Evolutionary conservation across 345 rosid genomes (phyloP).

Genomic region (Carallia brachiata): DNA sequence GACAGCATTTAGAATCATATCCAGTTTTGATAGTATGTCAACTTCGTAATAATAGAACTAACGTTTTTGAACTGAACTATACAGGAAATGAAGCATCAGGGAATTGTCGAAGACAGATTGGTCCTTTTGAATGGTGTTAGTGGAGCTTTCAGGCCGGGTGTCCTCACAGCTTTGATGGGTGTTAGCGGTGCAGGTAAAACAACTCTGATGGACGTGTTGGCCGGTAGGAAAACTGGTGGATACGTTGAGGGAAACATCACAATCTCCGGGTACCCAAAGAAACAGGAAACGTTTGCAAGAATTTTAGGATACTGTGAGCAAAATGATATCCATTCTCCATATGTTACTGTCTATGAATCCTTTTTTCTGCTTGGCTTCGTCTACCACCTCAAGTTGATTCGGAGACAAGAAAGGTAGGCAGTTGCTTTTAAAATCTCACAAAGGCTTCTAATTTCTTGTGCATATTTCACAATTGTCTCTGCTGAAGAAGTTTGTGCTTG

Average conservation of each 20-base stretch:
- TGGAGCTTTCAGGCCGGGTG: conserved; percentile 83
- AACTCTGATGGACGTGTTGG: conserved; percentile 82
- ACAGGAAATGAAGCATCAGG: conserved; percentile 61
- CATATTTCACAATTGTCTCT: neutral
- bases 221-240: conserved; percentile 86
- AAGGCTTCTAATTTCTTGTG: neutral
- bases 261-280: conserved; percentile 73
- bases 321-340: conserved; percentile 76
- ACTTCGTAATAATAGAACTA: too few species aligned
- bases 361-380: conserved; percentile 76
- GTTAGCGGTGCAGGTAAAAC: conserved; percentile 88
- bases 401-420: conserved; percentile 50
- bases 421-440: neutral
- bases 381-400: conserved; percentile 47
- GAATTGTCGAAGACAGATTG: conserved; percentile 54
- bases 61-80: conserved; percentile 6
- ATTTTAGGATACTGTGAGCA: conserved; percentile 80
- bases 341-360: conserved; percentile 73
- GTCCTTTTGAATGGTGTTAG: conserved; percentile 67
- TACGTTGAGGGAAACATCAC: conserved; percentile 62
- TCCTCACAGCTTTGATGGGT: conserved; percentile 80
- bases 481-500: too few species aligned
- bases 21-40: neutral
- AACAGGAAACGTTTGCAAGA: conserved; percentile 80
- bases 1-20: neutral